Evolutionary conservation across 192 early-diverging fungal genomes (phyloP).

Genomic region (Rhizophagus sp.): DNA sequence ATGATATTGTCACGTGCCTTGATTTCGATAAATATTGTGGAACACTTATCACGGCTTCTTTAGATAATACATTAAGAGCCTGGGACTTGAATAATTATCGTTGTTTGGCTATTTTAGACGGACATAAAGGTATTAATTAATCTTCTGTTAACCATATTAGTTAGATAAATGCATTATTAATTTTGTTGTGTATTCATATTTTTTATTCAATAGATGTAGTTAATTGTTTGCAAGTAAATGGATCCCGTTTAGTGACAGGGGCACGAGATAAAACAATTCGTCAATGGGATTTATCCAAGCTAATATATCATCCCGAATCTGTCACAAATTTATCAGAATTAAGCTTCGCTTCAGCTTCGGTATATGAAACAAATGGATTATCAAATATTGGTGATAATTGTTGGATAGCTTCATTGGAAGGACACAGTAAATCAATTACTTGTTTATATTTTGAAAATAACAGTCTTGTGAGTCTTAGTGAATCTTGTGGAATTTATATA

Average conservation of each 20-base stretch:
- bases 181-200: neutral
- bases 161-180: neutral
- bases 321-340: neutral
- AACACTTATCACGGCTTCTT: conserved; percentile 62
- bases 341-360: neutral
- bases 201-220: conserved; percentile 19
- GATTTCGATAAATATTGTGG: conserved; percentile 60
- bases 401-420: conserved; percentile 44
- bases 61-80: conserved; percentile 68
- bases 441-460: conserved; percentile 56
- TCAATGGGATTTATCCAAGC: conserved; percentile 27
- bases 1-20: conserved; percentile 57
- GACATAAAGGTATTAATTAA: conserved; percentile 36
- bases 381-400: conserved; percentile 29
- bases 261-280: conserved; percentile 25
- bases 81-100: conserved; percentile 66
- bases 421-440: conserved; percentile 48
- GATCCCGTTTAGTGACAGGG: conserved; percentile 17
- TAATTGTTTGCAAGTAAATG: conserved; percentile 21
- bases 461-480: conserved; percentile 48
- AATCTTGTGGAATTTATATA: conserved; percentile 5
- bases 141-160: neutral
- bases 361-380: conserved; percentile 31
- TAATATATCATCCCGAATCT: neutral
- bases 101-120: conserved; percentile 55